Evolutionary conservation across 345 rosid species (phyloP).

Genomic region (Dimocarpus longan): DNA sequence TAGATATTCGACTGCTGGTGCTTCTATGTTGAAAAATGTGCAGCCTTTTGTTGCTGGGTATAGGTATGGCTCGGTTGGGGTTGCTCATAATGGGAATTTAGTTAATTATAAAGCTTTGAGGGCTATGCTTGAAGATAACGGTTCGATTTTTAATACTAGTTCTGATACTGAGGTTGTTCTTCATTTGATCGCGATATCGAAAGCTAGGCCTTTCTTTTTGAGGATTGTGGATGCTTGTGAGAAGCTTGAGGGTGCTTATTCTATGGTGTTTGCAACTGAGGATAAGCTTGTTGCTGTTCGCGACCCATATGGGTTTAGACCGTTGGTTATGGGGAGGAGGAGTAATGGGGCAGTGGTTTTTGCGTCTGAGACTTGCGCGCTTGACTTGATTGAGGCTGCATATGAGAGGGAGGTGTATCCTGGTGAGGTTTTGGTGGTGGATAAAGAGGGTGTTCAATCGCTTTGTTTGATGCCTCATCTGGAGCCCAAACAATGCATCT

Average conservation of each 20-base stretch:
- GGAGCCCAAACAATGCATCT: slow-evolving; percentile 87
- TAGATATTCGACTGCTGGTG: slow-evolving; percentile 91
- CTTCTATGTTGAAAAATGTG: slow-evolving; percentile 93
- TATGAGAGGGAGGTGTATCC: slow-evolving; percentile 94
- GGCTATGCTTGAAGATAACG: slow-evolving; percentile 75
- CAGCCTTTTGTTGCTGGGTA: slow-evolving; percentile 99
- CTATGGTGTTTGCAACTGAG: slow-evolving; percentile 91
- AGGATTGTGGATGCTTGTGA: slow-evolving; percentile 96
- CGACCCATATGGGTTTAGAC: slow-evolving; percentile 89
- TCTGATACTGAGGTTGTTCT: slow-evolving; percentile 98
- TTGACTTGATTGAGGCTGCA: slow-evolving; percentile 92
- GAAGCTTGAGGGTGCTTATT: slow-evolving; percentile 83
- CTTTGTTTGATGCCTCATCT: slow-evolving; percentile 71
- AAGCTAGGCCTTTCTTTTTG: slow-evolving; percentile 81
- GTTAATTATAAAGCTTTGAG: slow-evolving; percentile 76
- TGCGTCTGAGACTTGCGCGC: slow-evolving; percentile 97
- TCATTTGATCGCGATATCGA: slow-evolving; percentile 91
- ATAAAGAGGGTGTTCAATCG: slow-evolving; percentile 80
- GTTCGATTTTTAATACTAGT: slow-evolving; percentile 89
- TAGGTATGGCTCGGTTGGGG: slow-evolving; percentile 85
- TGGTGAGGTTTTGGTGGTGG: slow-evolving; percentile 88
- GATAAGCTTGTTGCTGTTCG: slow-evolving; percentile 95
- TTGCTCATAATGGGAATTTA: slow-evolving; percentile 92
- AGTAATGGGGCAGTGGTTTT: slow-evolving; percentile 91
- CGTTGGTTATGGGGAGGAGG: slow-evolving; percentile 94